Evolutionary conservation across 2,329 filamentous ascomycete species (phyloP), one percentile per base, ranked within the genome.

Genomic region (Diaporthe citri): DNA sequence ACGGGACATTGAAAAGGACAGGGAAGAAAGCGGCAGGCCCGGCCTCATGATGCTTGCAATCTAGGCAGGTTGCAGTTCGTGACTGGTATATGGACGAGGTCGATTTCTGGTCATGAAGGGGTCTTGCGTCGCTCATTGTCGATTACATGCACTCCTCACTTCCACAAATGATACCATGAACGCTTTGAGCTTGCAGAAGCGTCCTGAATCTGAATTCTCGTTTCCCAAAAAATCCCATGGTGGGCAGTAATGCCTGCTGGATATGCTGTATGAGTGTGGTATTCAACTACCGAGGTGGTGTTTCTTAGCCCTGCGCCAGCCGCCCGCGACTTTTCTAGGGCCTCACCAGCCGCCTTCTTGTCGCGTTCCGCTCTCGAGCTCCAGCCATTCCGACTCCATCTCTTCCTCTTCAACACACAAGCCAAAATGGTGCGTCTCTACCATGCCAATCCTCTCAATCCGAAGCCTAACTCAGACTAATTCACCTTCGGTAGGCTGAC

Each of bases 401-500:
- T 31, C 25, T 22, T 15, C 36, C 31, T 39, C 64, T 28, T 52
- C 46, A 28, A 28, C 34, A 55, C 34, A 39, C 51, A 34, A 48
- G n/a, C 28, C 66, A 72, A 69, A 39, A 76, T 76, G 74, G 74
- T 76, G 59, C 28, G 74, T 15, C 39, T 22, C 6, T 39, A 3
- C 22, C 31, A 31, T 22, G 3, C 22, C n/a, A 4, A 20, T 28
- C 7, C 20, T 52, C 2, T 34, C 34, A 4, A n/a, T 39, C 2
- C 34, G 41, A 46, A 22, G 69, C 1, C 13, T 39, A 17, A 13
- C 25, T 4, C 1, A 12, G 10, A 34, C 57, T 57, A 34, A 55
- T 22, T 10, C 17, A 39, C 17, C 13, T 17, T 31, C 8, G 10
- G 17, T 64, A 93, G 97, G 97, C 97, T 85, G 97, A 99, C 88